These are phyloP conservation scores for Lentinula edodes DNA, from an alignment of 768 basidiomycete genomes.

Conservation along the genomic window DNA sequence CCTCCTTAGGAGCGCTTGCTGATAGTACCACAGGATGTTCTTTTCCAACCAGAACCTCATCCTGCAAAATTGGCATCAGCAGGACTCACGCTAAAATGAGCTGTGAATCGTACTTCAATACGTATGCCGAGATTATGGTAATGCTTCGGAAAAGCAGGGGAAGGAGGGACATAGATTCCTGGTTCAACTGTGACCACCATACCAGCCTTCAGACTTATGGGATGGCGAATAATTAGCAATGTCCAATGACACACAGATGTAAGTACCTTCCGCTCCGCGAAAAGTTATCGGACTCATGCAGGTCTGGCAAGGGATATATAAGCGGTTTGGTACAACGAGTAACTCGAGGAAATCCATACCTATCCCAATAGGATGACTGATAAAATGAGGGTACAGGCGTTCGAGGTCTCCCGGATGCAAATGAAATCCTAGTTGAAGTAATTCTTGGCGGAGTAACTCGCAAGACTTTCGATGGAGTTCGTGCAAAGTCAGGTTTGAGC, in stretches of 20 bases:
- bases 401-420: slow-evolving; percentile 56
- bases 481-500: slow-evolving; percentile 53
- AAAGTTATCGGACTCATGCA: slow-evolving; percentile 77
- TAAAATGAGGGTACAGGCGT: slow-evolving; percentile 87
- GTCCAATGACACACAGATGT: slow-evolving; percentile 17
- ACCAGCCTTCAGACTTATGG: slow-evolving; percentile 62
- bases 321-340: neutral
- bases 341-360: slow-evolving; percentile 36
- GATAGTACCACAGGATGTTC: slow-evolving; percentile 45
- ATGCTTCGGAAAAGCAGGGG: slow-evolving; percentile 70
- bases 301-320: slow-evolving; percentile 39
- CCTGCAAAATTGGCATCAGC: slow-evolving; percentile 20
- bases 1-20: slow-evolving; percentile 62
- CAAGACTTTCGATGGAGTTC: slow-evolving; percentile 76
- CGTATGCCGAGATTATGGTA: slow-evolving; percentile 92
- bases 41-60: slow-evolving; percentile 51
- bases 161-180: slow-evolving; percentile 87
- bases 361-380: slow-evolving; percentile 90
- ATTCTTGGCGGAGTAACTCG: slow-evolving; percentile 59
- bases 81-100: slow-evolving; percentile 5
- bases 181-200: slow-evolving; percentile 95
- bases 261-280: slow-evolving; percentile 46
- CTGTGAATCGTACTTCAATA: slow-evolving; percentile 58
- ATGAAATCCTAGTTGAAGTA: slow-evolving; percentile 73
- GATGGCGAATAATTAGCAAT: neutral